Evolutionary conservation across 306 rosid species (phyloP).

Genomic region (Cotoneaster glaucophyllus): DNA sequence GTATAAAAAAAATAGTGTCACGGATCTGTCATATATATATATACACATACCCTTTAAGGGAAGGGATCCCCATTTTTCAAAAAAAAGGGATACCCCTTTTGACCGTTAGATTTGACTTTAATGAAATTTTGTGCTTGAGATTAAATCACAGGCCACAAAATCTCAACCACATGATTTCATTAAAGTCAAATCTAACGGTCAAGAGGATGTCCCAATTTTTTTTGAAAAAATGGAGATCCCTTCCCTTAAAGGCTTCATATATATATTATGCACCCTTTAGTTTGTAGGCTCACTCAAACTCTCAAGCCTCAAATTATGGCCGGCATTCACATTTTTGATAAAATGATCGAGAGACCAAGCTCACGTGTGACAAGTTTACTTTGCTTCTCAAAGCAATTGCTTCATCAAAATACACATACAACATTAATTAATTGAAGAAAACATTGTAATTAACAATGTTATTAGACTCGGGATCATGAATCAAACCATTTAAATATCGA

Average conservation of each 20-base stretch:
- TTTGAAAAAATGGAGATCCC: no score
- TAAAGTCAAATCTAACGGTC: no score
- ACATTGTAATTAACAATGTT: neutral
- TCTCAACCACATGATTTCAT: no score
- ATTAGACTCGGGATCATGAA: neutral
- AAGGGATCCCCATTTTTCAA: no score
- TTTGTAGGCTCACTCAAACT: neutral
- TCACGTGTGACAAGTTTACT: neutral
- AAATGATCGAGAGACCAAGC: neutral
- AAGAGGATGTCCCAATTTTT: no score
- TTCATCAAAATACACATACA: neutral
- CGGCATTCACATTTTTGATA: neutral
- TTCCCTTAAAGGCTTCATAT: no score
- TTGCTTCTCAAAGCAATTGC: neutral
- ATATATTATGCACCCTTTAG: neutral
- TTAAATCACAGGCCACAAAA: no score
- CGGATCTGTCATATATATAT: accelerated
- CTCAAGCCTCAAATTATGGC: neutral
- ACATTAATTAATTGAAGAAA: neutral
- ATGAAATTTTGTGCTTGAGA: no score
- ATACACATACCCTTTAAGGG: no score
- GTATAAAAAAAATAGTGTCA: no score
- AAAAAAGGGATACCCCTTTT: no score
- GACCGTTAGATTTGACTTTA: no score
- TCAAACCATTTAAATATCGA: neutral